These are phyloP conservation scores for Fagopyrum esculentum DNA, from an alignment of 148 eudicot genomes.

Conservation along the genomic window DNA sequence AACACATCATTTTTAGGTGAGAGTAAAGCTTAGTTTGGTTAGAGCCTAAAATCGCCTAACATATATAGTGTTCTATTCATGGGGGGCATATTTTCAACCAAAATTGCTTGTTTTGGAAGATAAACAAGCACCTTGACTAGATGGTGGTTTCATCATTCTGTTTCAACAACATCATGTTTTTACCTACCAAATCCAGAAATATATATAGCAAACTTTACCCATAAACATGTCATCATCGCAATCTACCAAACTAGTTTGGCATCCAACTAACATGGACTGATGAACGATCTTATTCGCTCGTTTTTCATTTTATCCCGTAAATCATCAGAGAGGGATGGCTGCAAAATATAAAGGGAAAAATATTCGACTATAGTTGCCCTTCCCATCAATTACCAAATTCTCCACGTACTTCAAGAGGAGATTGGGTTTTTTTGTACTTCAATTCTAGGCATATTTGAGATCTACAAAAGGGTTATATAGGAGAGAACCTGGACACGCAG, in stretches of 20 bases:
- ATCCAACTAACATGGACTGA: neutral
- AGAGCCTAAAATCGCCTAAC: neutral
- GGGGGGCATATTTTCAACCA: neutral
- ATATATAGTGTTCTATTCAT: neutral
- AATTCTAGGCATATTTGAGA: neutral
- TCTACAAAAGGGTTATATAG: neutral
- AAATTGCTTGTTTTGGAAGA: constrained; percentile 5
- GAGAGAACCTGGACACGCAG: neutral
- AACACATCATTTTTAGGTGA: neutral
- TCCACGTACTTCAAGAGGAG: neutral
- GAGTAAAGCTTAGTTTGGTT: neutral
- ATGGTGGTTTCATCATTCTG: constrained; percentile 7
- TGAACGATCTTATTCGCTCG: neutral
- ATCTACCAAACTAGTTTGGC: constrained; percentile 10
- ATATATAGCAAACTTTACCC: neutral
- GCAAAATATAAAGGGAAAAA: neutral
- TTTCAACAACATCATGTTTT: neutral
- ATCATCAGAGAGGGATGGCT: neutral
- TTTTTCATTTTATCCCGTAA: neutral
- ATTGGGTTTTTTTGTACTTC: neutral
- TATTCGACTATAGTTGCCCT: neutral
- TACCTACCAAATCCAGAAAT: constrained; percentile 1
- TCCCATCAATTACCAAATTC: neutral
- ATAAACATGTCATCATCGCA: neutral
- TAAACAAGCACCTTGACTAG: neutral